Conservation (phyloP, 768 basidiomycete species). For the Boletus rubropictus region DNA sequence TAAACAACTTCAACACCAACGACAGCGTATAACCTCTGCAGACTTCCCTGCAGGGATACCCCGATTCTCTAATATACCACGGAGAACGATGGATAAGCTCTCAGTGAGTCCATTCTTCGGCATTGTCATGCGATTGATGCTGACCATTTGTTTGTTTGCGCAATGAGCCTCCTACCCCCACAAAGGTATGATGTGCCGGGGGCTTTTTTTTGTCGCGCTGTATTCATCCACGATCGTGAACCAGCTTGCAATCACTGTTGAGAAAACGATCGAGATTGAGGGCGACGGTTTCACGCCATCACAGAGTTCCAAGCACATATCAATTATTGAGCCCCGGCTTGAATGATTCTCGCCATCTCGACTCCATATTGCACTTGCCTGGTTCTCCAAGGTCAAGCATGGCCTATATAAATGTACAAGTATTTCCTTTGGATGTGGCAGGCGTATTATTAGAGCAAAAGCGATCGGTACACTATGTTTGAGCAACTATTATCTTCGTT, state of each 20-base stretch:
- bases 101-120: conserved; percentile 10
- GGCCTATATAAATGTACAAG: no score
- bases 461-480: no score
- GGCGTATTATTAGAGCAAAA: no score
- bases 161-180: conserved; percentile 2
- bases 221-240: neutral
- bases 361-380: no score
- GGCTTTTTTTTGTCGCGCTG: neutral
- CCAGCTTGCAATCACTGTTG: conserved; percentile 28
- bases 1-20: conserved; percentile 28
- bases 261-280: conserved; percentile 27
- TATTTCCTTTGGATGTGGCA: no score
- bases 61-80: conserved; percentile 19
- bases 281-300: conserved; percentile 7
- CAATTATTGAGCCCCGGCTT: conserved; percentile 7
- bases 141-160: conserved; percentile 7
- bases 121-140: neutral
- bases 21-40: conserved; percentile 26
- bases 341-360: no score
- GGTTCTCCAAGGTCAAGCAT: no score
- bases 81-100: conserved; percentile 1
- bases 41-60: conserved; percentile 25
- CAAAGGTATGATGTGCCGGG: conserved; percentile 15
- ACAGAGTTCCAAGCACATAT: conserved; percentile 3
- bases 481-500: no score